Conservation (phyloP, 2,329 filamentous ascomycete genomes). For the Lecanicillium sp. region DNA sequence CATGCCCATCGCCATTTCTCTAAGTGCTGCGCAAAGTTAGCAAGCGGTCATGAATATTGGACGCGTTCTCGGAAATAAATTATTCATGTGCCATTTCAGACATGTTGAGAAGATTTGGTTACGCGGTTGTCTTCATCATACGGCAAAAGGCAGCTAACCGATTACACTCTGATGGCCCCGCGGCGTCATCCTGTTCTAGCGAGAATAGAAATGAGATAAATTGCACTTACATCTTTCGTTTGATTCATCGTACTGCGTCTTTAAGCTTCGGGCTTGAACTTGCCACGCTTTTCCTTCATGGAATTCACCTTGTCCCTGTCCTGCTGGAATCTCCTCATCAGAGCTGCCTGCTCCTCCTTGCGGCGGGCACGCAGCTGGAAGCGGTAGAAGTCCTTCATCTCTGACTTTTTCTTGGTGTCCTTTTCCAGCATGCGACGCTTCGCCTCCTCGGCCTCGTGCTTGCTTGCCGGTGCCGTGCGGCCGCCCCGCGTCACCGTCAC, state of each 20-base stretch:
- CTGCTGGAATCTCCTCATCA: conserved; percentile 68
- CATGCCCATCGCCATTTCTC: too few relatives aligned
- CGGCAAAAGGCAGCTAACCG: conserved; percentile 22
- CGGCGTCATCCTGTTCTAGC: conserved; percentile 42
- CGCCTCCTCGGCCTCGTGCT: conserved; percentile 62
- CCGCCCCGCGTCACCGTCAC: conserved; percentile 83
- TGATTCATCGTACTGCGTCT: not conserved
- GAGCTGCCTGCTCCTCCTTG: conserved; percentile 64
- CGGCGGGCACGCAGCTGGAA: conserved; percentile 76
- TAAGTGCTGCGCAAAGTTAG: too few relatives aligned
- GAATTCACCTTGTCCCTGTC: conserved; percentile 66
- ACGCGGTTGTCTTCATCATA: conserved; percentile 59
- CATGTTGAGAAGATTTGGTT: conserved; percentile 58
- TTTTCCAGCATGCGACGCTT: conserved; percentile 56
- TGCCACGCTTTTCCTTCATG: conserved; percentile 62
- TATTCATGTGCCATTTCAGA: conserved; percentile 39
- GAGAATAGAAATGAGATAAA: not conserved
- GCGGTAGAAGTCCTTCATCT: conserved; percentile 70
- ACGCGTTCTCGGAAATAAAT: too few relatives aligned
- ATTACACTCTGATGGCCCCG: conserved; percentile 43
- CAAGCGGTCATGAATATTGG: too few relatives aligned
- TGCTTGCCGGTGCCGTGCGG: conserved; percentile 64
- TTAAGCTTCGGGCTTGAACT: conserved; percentile 49
- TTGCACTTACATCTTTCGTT: not conserved
- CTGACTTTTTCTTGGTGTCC: conserved; percentile 54